Percentiles rank a stretch among this genome's conserved stretches.
These are phyloP conservation scores for Epichloe elymi DNA, from an alignment of 2,329 filamentous ascomycete genomes.

Conservation along the genomic window DNA sequence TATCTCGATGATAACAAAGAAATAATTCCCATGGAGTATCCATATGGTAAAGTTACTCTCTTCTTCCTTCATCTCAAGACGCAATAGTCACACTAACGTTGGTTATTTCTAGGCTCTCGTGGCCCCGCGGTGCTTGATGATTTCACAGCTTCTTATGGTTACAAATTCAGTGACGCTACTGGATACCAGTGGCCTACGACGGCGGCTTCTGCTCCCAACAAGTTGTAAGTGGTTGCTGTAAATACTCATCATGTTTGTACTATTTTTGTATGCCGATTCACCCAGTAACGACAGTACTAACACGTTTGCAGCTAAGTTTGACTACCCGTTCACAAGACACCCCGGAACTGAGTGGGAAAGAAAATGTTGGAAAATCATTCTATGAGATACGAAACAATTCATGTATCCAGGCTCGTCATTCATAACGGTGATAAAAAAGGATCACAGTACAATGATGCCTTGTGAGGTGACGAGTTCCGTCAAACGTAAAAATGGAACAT, in stretches of 20 bases:
- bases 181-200: constrained; percentile 92
- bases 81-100: background rate
- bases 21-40: constrained; percentile 98
- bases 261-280: background rate
- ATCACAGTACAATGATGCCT: background rate
- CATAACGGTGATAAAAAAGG: background rate
- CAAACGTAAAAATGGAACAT: background rate
- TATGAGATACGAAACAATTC: background rate
- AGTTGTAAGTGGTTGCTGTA: constrained; percentile 50
- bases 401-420: background rate
- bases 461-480: background rate
- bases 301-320: background rate
- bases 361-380: background rate
- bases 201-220: constrained; percentile 52
- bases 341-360: background rate
- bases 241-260: constrained; percentile 7
- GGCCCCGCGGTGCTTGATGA: constrained; percentile 93
- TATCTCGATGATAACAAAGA: constrained; percentile 99
- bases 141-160: constrained; percentile 95
- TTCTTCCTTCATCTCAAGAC: background rate
- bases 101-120: constrained; percentile 65
- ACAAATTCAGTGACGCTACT: constrained; percentile 95
- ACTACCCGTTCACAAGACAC: background rate
- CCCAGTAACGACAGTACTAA: background rate
- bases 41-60: constrained; percentile 61